Evolutionary conservation across 139 green algal species (phyloP).

Genomic region (Coccomyxa sp.): DNA sequence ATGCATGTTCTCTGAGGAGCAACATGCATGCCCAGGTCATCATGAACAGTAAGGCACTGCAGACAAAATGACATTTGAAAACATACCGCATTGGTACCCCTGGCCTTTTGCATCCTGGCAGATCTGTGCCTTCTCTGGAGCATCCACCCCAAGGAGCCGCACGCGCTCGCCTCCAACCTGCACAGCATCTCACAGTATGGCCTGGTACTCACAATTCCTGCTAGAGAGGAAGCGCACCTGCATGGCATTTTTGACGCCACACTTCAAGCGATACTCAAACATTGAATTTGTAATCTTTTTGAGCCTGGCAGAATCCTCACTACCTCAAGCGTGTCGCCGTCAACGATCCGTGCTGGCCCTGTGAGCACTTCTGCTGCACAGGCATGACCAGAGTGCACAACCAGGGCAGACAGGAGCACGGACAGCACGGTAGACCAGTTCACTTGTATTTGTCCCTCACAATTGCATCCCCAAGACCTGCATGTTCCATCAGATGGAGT

Average conservation of each 20-base stretch:
- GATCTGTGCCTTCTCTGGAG: conserved; percentile 69
- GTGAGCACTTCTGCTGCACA: conserved; percentile 28
- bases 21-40: neutral
- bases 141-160: conserved; percentile 72
- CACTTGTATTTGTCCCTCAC: too few relatives aligned
- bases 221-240: neutral
- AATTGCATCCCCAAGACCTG: too few relatives aligned
- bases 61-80: neutral
- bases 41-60: neutral
- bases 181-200: neutral
- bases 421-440: too few relatives aligned
- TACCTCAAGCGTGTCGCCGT: conserved; percentile 69
- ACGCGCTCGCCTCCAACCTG: conserved; percentile 29
- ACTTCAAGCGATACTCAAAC: neutral
- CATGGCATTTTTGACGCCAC: neutral
- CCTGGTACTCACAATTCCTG: neutral
- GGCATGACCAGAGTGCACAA: neutral
- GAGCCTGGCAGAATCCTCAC: neutral
- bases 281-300: too few relatives aligned
- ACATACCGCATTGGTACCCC: conserved; percentile 37
- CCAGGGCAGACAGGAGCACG: neutral
- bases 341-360: conserved; percentile 47
- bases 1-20: neutral
- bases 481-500: too few relatives aligned
- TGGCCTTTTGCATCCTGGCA: conserved; percentile 38